Percentiles rank a stretch among this genome's conserved stretches.
Conservation (phyloP, 2,329 filamentous ascomycete species). For the Trichoderma sp. region DNA sequence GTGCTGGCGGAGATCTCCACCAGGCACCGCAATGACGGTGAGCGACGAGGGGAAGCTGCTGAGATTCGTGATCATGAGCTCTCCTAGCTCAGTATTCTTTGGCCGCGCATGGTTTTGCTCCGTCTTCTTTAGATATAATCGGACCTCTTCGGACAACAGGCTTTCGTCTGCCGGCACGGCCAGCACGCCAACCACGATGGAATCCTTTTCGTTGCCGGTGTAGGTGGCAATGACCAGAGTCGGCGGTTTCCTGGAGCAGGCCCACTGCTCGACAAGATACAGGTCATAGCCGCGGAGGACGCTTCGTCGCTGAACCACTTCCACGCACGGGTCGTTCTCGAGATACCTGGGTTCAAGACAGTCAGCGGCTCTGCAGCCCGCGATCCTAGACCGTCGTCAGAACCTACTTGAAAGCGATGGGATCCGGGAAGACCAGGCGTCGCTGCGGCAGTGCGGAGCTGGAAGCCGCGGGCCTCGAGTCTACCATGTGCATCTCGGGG, state of each 20-base stretch:
- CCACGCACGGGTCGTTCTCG: slow-evolving; percentile 76
- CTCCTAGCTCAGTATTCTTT: slow-evolving; percentile 77
- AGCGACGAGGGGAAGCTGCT: slow-evolving; percentile 88
- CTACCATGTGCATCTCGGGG: slow-evolving; percentile 23
- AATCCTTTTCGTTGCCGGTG: slow-evolving; percentile 79
- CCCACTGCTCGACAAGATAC: slow-evolving; percentile 97
- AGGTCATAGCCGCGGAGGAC: slow-evolving; percentile 81
- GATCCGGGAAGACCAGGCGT: slow-evolving; percentile 56
- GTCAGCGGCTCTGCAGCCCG: background rate
- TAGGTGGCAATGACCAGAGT: slow-evolving; percentile 92
- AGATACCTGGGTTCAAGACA: slow-evolving; percentile 56
- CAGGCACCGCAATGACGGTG: slow-evolving; percentile 86
- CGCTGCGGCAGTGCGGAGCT: slow-evolving; percentile 36
- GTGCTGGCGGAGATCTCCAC: slow-evolving; percentile 78
- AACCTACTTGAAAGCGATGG: slow-evolving; percentile 53
- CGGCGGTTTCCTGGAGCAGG: slow-evolving; percentile 83
- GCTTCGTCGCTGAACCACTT: slow-evolving; percentile 68
- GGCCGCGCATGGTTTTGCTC: slow-evolving; percentile 80
- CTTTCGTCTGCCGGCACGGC: slow-evolving; percentile 77
- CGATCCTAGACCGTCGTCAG: background rate
- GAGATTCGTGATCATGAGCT: slow-evolving; percentile 90
- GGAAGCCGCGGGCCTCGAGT: slow-evolving; percentile 12
- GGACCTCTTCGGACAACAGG: slow-evolving; percentile 74
- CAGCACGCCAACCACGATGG: slow-evolving; percentile 74
- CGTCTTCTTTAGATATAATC: slow-evolving; percentile 81